phyloP scores from a whole-genome alignment of 305 asterid species.

The Solanum aculeatissimum region DNA sequence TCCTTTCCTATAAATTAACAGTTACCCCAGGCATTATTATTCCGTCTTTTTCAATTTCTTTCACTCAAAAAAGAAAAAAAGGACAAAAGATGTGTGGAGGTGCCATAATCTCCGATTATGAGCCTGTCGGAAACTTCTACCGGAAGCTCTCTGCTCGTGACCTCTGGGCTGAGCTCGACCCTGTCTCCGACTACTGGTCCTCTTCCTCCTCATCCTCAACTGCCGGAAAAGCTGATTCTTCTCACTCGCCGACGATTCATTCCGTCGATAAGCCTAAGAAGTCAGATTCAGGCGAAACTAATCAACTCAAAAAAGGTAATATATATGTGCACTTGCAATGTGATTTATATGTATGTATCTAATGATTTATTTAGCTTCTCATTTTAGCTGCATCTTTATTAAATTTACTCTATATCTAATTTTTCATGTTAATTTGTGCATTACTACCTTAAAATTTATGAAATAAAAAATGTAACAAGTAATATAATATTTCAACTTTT shows the following conservation, averaged over 20 bases:
- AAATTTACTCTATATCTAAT: neutral
- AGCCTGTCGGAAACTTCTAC: neutral
- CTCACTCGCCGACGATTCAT: neutral
- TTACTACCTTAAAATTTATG: neutral
- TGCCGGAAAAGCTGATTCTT: neutral
- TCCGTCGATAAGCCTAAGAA: neutral
- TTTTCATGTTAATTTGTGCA: neutral
- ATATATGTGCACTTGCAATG: neutral
- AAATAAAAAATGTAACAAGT: neutral
- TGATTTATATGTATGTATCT: neutral
- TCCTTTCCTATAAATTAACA: neutral
- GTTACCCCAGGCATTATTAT: neutral
- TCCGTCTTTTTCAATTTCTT: neutral
- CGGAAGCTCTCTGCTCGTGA: slow-evolving; percentile 32
- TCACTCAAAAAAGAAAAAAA: neutral
- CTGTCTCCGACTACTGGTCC: slow-evolving; percentile 43
- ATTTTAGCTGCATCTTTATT: neutral
- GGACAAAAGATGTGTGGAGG: slow-evolving; percentile 66
- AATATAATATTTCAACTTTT: neutral
- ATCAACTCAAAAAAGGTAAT: slow-evolving; percentile 24
- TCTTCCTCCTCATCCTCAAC: slow-evolving; percentile 27
- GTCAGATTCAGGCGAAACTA: neutral
- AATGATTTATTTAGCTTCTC: neutral
- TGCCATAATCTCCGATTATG: slow-evolving; percentile 47
- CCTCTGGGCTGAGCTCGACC: slow-evolving; percentile 56